These are phyloP conservation scores for Spathaspora gorwiae DNA, from an alignment of 805 yeast genomes.

Conservation along the genomic window DNA sequence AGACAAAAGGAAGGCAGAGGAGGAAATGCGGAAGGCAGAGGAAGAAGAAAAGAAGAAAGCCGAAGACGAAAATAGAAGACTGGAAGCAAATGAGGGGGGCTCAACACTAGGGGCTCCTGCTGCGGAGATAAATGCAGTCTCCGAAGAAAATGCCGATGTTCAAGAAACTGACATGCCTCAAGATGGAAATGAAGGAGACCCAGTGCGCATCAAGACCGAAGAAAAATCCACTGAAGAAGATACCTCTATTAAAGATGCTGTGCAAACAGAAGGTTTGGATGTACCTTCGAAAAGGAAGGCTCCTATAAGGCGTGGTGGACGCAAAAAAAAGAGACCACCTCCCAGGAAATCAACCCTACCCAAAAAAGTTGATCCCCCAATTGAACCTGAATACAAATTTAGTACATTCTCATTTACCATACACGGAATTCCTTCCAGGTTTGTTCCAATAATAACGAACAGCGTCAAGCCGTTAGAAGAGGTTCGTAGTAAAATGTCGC, in stretches of 20 bases:
- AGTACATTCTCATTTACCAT: constrained; percentile 67
- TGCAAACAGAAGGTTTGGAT: not conserved
- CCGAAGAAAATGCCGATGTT: constrained; percentile 1
- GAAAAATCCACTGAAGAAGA: constrained; percentile 5
- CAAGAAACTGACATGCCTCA: constrained; percentile 3
- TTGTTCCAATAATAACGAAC: constrained; percentile 58
- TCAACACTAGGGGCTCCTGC: not conserved
- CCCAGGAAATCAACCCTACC: constrained; percentile 12
- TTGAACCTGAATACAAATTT: constrained; percentile 42
- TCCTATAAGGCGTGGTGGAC: constrained; percentile 12
- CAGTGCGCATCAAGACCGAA: not conserved
- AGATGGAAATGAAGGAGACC: constrained; percentile 7
- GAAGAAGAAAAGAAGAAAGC: constrained; percentile 16
- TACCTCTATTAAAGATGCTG: constrained; percentile 3
- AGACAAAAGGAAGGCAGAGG: constrained; percentile 22
- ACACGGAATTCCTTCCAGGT: constrained; percentile 60
- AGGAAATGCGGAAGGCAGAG: constrained; percentile 19
- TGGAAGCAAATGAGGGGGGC: constrained; percentile 9
- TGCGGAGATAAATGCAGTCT: not conserved
- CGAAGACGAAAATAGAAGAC: constrained; percentile 9
- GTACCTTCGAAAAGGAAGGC: constrained; percentile 14
- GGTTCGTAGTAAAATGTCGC: constrained; percentile 59
- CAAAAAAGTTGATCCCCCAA: constrained; percentile 26
- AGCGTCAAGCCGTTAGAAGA: constrained; percentile 56
- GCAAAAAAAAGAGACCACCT: constrained; percentile 12